These are phyloP conservation scores for Setaria viridis DNA, from an alignment of 202 grass and related monocot species.

Conservation along the genomic window DNA sequence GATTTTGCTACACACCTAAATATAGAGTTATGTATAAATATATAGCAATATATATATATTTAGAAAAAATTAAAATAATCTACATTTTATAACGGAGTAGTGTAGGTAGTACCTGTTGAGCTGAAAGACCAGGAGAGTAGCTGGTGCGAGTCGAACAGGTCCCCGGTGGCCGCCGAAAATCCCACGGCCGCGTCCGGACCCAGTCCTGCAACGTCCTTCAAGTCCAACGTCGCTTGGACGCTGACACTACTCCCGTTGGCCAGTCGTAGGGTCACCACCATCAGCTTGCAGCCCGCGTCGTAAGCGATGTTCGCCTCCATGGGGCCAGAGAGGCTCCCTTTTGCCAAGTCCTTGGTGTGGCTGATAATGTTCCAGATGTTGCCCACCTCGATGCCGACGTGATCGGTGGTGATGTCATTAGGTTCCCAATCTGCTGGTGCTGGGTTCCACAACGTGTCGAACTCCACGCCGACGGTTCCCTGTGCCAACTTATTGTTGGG, in stretches of 20 bases:
- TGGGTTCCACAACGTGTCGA: not conserved
- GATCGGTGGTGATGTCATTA: not conserved
- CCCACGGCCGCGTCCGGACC: not conserved
- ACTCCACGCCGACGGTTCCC: slow-evolving; percentile 21
- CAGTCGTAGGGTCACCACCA: not conserved
- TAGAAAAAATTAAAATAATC: too few species aligned
- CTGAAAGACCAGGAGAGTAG: slow-evolving; percentile 35
- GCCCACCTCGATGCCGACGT: slow-evolving; percentile 27
- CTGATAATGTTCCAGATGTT: not conserved
- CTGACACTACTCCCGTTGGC: rapidly evolving
- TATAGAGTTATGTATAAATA: too few species aligned
- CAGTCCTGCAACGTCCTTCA: not conserved
- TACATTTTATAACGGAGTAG: too few species aligned
- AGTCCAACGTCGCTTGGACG: not conserved
- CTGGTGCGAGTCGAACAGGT: not conserved
- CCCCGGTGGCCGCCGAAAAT: not conserved
- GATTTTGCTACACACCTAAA: too few species aligned
- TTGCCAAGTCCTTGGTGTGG: not conserved
- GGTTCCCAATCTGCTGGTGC: not conserved
- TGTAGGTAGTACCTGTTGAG: not conserved
- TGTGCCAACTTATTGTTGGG: not conserved
- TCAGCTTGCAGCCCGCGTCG: not conserved
- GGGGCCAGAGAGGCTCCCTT: not conserved
- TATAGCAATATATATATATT: too few species aligned
- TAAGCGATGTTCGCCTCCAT: slow-evolving; percentile 34